Conservation (phyloP, 179 eudicot species). For the Silene noctiflora region DNA sequence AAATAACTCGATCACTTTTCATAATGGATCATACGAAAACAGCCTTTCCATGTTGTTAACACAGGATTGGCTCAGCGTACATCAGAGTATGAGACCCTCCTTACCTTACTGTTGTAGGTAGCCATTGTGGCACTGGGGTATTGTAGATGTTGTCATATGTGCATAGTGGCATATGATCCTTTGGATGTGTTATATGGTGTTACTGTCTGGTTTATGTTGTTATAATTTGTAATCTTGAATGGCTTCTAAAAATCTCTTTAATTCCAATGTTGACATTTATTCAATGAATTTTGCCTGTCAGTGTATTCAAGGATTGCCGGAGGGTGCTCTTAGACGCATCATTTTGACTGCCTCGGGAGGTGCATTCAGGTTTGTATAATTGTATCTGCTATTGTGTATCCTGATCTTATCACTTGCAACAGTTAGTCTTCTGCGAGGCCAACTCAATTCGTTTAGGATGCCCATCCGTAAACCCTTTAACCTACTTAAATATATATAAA, state of each 20-base stretch:
- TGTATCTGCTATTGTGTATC: not conserved
- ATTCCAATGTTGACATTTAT: not conserved
- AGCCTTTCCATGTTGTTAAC: too few relatives aligned
- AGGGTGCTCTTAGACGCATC: slow-evolving; percentile 90
- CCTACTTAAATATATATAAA: too few relatives aligned
- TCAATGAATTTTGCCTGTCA: slow-evolving; percentile 32
- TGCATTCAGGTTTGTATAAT: slow-evolving; percentile 87
- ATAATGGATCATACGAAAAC: too few relatives aligned
- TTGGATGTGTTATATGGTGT: not conserved
- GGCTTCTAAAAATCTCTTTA: slow-evolving; percentile 2
- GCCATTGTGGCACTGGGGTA: too few relatives aligned
- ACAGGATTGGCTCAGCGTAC: too few relatives aligned
- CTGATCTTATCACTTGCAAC: not conserved
- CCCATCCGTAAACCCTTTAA: too few relatives aligned
- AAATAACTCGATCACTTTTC: too few relatives aligned
- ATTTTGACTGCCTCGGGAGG: slow-evolving; percentile 98
- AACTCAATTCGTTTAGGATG: too few relatives aligned
- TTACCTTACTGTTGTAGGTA: too few relatives aligned
- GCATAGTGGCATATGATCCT: not conserved
- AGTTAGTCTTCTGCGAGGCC: not conserved
- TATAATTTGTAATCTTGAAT: not conserved
- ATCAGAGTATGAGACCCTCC: too few relatives aligned
- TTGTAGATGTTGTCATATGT: too few relatives aligned
- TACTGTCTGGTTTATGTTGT: not conserved
- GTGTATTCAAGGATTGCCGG: slow-evolving; percentile 99